Evolutionary conservation across 2,329 filamentous ascomycete species (phyloP).

Genomic region (Cucurbitaria berberidis): DNA sequence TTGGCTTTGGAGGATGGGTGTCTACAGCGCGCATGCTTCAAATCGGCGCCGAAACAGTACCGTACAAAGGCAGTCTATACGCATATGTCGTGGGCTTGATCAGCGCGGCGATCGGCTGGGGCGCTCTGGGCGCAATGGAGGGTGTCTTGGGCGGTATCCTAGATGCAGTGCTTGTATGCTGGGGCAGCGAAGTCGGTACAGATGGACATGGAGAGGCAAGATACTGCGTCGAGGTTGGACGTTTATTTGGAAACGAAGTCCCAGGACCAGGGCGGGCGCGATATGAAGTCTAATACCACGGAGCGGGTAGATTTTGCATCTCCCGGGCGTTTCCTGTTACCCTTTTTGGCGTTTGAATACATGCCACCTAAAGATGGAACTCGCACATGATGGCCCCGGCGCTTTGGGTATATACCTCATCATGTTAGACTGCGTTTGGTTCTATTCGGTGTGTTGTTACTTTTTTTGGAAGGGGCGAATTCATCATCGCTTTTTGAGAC

Average conservation of each 20-base stretch:
- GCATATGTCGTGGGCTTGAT: slow-evolving; percentile 93
- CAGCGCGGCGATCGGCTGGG: slow-evolving; percentile 94
- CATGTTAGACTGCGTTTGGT: no score
- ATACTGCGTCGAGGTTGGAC: slow-evolving; percentile 90
- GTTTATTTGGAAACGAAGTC: slow-evolving; percentile 73
- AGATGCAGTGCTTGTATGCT: slow-evolving; percentile 89
- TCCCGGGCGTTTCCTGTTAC: no score
- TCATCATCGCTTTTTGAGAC: no score
- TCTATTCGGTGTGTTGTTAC: no score
- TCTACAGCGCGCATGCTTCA: slow-evolving; percentile 82
- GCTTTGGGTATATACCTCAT: no score
- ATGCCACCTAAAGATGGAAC: no score
- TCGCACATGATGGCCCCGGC: no score
- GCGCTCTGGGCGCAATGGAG: slow-evolving; percentile 88
- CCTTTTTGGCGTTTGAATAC: no score
- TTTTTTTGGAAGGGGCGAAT: no score
- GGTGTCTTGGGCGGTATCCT: slow-evolving; percentile 85
- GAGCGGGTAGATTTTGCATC: background rate
- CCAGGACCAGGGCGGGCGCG: slow-evolving; percentile 27
- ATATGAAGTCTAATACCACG: slow-evolving; percentile 37
- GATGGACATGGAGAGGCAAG: slow-evolving; percentile 68
- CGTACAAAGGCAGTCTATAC: slow-evolving; percentile 78
- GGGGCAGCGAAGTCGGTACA: slow-evolving; percentile 75
- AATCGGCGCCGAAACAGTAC: slow-evolving; percentile 59
- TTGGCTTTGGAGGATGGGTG: slow-evolving; percentile 97